phyloP scores from a whole-genome alignment of 2,329 filamentous ascomycete genomes.

The Chaetomium globosum region DNA sequence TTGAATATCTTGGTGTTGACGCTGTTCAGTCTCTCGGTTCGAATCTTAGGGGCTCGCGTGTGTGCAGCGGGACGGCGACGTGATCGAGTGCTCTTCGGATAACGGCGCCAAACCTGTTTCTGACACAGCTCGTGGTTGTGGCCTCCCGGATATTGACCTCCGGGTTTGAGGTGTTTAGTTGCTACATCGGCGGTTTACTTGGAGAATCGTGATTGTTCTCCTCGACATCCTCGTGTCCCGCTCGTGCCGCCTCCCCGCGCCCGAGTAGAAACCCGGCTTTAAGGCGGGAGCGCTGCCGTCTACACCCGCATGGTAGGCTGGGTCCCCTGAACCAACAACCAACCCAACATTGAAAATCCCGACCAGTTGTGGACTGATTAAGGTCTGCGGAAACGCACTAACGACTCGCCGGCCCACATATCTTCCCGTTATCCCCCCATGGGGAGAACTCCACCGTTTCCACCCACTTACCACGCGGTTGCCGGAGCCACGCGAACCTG shows the following conservation, averaged over 20 bases:
- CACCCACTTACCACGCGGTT: neutral
- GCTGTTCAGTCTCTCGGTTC: neutral
- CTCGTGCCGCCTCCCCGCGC: conserved; percentile 16
- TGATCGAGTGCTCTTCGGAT: neutral
- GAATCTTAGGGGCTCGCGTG: neutral
- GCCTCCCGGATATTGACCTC: neutral
- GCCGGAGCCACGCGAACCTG: conserved; percentile 5
- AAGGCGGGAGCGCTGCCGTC: conserved; percentile 6
- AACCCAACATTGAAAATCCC: neutral
- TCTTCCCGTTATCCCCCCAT: conserved; percentile 13
- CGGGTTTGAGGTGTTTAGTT: neutral
- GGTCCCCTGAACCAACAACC: neutral
- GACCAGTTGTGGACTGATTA: neutral
- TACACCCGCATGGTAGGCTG: conserved; percentile 10
- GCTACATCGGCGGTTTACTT: neutral
- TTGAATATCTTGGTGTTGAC: neutral
- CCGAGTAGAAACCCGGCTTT: neutral
- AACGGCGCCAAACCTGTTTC: neutral
- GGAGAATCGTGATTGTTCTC: neutral
- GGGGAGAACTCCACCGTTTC: conserved; percentile 17
- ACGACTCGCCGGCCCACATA: conserved; percentile 13
- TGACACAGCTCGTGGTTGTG: neutral
- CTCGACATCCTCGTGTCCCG: neutral
- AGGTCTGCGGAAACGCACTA: neutral
- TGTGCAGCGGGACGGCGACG: neutral